These are phyloP conservation scores for Podaxis pistillaris DNA, from an alignment of 768 basidiomycete species.

Conservation along the genomic window DNA sequence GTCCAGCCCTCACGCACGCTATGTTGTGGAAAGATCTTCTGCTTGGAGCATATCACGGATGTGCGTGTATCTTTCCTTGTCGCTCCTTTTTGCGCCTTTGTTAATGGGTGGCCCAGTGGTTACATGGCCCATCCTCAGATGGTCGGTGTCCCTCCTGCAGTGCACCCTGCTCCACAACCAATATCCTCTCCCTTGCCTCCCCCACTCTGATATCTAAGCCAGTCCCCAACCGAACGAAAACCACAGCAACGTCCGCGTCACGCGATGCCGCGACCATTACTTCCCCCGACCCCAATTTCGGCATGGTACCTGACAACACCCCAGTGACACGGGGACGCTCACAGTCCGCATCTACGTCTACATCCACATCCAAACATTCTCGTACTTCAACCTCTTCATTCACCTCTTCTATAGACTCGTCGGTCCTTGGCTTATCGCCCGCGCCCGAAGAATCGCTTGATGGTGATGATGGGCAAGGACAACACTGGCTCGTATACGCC, in stretches of 20 bases:
- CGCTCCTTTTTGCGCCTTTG: background rate
- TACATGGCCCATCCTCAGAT: constrained; percentile 30
- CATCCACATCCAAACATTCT: constrained; percentile 1
- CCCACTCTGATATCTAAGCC: constrained; percentile 17
- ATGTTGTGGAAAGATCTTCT: constrained; percentile 33
- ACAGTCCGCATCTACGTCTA: background rate
- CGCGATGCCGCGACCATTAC: background rate
- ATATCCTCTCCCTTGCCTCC: constrained; percentile 25
- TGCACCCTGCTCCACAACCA: constrained; percentile 26
- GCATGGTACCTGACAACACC: background rate
- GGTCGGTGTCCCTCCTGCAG: constrained; percentile 33
- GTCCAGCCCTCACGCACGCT: constrained; percentile 28
- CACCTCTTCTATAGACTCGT: background rate
- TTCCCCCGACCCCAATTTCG: background rate
- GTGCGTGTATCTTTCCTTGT: constrained; percentile 19
- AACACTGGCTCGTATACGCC: background rate
- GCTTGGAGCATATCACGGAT: constrained; percentile 29
- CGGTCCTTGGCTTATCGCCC: constrained; percentile 1
- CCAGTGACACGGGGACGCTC: background rate
- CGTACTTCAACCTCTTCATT: constrained; percentile 3
- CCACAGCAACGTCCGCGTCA: background rate
- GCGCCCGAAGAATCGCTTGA: background rate
- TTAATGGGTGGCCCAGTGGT: constrained; percentile 24
- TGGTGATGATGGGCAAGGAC: background rate
- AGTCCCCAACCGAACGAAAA: background rate